Evolutionary conservation across 2,329 filamentous ascomycete genomes (phyloP).

Genomic region (Fusarium sp.): DNA sequence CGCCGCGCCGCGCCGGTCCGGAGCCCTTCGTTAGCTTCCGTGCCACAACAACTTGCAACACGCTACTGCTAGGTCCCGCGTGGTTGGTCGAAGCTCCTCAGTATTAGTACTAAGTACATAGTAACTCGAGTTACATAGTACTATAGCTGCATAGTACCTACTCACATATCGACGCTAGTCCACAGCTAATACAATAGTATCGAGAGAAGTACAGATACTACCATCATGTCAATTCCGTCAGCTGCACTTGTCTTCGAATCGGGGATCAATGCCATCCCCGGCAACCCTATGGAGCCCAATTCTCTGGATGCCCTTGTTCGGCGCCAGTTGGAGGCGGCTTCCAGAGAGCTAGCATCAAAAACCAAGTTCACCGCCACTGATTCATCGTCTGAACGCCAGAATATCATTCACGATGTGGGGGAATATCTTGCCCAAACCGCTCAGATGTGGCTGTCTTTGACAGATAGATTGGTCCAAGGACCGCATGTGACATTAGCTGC

Average conservation of each 20-base stretch:
- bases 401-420: slow-evolving; percentile 53
- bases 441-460: slow-evolving; percentile 52
- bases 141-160: slow-evolving; percentile 14
- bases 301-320: slow-evolving; percentile 49
- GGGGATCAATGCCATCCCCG: slow-evolving; percentile 43
- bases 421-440: slow-evolving; percentile 55
- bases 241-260: slow-evolving; percentile 50
- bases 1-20: slow-evolving; percentile 44
- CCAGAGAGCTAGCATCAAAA: slow-evolving; percentile 43
- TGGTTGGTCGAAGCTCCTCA: slow-evolving; percentile 43
- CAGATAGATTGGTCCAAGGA: slow-evolving; percentile 52
- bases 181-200: slow-evolving; percentile 35
- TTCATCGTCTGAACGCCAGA: slow-evolving; percentile 40
- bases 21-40: slow-evolving; percentile 45
- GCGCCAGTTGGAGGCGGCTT: slow-evolving; percentile 47
- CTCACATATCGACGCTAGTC: slow-evolving; percentile 28
- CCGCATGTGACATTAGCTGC: slow-evolving; percentile 51
- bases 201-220: slow-evolving; percentile 24
- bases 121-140: slow-evolving; percentile 30
- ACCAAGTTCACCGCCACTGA: slow-evolving; percentile 20
- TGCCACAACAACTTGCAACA: slow-evolving; percentile 43
- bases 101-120: slow-evolving; percentile 33
- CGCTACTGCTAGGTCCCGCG: slow-evolving; percentile 46
- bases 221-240: slow-evolving; percentile 48
- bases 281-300: slow-evolving; percentile 31